phyloP scores from a whole-genome alignment of 148 eudicot genomes.

The Linanthus parryae region DNA sequence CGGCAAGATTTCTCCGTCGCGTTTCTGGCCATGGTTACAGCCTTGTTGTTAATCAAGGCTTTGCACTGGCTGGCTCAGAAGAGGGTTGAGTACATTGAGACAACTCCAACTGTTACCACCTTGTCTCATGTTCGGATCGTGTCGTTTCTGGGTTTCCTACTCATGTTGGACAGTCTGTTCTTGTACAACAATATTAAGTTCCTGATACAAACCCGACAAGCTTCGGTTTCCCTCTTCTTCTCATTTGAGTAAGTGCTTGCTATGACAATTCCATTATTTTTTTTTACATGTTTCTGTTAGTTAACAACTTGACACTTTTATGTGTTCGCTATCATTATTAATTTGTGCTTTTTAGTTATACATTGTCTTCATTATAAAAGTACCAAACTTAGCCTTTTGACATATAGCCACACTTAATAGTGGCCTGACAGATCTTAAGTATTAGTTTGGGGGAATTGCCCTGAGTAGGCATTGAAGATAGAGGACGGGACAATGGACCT shows the following conservation, averaged over 20 bases:
- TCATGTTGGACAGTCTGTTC: constrained; percentile 68
- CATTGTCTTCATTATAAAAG: too few species aligned
- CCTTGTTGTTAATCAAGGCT: constrained; percentile 80
- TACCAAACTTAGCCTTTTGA: too few species aligned
- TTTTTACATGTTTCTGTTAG: too few species aligned
- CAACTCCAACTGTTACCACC: constrained; percentile 78
- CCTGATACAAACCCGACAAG: constrained; percentile 73
- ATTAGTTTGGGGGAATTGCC: too few species aligned
- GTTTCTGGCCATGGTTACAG: constrained; percentile 86
- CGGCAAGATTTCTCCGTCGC: constrained; percentile 93
- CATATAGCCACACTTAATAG: too few species aligned
- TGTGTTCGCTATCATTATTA: too few species aligned
- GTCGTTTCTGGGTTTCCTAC: constrained; percentile 88
- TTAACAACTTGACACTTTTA: too few species aligned
- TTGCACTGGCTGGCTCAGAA: constrained; percentile 99
- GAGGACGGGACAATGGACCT: too few species aligned
- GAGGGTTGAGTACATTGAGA: constrained; percentile 95
- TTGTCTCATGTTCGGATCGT: constrained; percentile 84
- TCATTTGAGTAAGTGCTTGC: constrained; percentile 93
- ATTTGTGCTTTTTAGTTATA: too few species aligned
- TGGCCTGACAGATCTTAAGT: too few species aligned
- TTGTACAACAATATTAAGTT: constrained; percentile 58
- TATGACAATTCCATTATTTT: too few species aligned
- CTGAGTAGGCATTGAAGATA: too few species aligned
- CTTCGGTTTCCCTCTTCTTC: constrained; percentile 95